Conservation (phyloP, 768 basidiomycete species). For the Tulasnella sp. region DNA sequence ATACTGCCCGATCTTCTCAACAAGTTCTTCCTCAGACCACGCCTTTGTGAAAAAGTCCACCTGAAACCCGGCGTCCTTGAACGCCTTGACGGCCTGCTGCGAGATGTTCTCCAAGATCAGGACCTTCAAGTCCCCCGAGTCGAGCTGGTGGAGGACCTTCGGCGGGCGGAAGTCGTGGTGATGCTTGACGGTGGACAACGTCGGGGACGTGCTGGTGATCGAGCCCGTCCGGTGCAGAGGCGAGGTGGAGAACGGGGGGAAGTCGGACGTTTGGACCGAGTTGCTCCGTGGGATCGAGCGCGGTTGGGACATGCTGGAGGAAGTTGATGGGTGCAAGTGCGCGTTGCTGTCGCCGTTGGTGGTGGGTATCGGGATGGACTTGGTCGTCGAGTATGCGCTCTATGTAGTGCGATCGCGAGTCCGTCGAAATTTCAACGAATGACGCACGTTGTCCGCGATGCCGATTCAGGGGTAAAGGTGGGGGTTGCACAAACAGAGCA, state of each 20-base stretch:
- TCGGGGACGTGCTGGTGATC: background rate
- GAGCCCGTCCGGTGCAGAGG: background rate
- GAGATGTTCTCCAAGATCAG: slow-evolving; percentile 94
- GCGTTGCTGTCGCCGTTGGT: background rate
- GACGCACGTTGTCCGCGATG: background rate
- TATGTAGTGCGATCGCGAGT: background rate
- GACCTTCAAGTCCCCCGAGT: slow-evolving; percentile 69
- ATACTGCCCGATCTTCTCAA: slow-evolving; percentile 69
- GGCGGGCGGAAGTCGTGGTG: slow-evolving; percentile 35
- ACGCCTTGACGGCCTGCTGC: slow-evolving; percentile 69
- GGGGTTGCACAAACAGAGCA: background rate
- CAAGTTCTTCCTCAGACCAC: slow-evolving; percentile 86
- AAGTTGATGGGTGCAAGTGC: background rate
- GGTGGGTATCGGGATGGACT: background rate
- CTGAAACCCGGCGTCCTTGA: slow-evolving; percentile 75
- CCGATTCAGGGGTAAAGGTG: background rate
- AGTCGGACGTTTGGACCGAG: background rate
- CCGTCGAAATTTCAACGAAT: background rate
- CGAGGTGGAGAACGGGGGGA: background rate
- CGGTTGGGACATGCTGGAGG: background rate
- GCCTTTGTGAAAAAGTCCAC: slow-evolving; percentile 84
- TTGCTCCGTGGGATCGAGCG: background rate
- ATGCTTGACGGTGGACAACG: background rate
- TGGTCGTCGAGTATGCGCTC: background rate
- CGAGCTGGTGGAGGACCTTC: slow-evolving; percentile 67